Percentiles rank a stretch among this genome's conserved stretches.
phyloP scores from a whole-genome alignment of 2,329 filamentous ascomycete species.

The Fusarium verticillioides region DNA sequence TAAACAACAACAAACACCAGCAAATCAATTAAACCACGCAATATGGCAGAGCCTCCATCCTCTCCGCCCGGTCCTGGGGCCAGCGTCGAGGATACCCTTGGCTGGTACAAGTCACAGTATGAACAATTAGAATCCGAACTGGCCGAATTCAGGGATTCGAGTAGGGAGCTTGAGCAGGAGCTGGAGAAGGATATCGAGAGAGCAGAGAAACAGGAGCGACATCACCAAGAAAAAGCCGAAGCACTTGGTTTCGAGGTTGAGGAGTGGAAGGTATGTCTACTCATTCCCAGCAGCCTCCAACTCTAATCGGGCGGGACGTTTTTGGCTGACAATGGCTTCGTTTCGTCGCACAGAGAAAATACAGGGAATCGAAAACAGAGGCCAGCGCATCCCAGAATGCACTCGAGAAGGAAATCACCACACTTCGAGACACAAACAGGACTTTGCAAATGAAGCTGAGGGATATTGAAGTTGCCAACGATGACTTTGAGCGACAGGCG shows the following conservation, averaged over 20 bases:
- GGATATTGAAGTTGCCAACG: constrained; percentile 97
- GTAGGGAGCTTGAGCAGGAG: constrained; percentile 92
- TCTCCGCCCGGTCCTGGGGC: constrained; percentile 68
- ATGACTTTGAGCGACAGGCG: constrained; percentile 97
- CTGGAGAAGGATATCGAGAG: constrained; percentile 96
- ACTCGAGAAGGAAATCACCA: constrained; percentile 96
- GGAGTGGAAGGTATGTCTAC: constrained; percentile 88
- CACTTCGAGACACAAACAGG: constrained; percentile 84
- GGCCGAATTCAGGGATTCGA: constrained; percentile 92
- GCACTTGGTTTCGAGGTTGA: constrained; percentile 88
- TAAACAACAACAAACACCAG: constrained; percentile 14
- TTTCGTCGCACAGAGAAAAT: constrained; percentile 76
- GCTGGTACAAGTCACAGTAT: constrained; percentile 97
- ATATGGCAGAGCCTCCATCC: constrained; percentile 70
- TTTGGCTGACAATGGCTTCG: constrained; percentile 29
- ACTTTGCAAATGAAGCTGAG: constrained; percentile 84
- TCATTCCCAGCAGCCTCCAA: background rate
- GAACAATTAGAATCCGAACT: constrained; percentile 91
- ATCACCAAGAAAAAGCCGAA: constrained; percentile 88
- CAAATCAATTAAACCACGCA: constrained; percentile 29
- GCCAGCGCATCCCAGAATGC: constrained; percentile 84
- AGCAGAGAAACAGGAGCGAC: constrained; percentile 90
- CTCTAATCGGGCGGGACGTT: background rate
- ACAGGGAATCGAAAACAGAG: constrained; percentile 93
- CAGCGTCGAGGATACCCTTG: constrained; percentile 77